phyloP scores from a whole-genome alignment of 192 early-diverging fungal species.

The Chytriomyces confervae region DNA sequence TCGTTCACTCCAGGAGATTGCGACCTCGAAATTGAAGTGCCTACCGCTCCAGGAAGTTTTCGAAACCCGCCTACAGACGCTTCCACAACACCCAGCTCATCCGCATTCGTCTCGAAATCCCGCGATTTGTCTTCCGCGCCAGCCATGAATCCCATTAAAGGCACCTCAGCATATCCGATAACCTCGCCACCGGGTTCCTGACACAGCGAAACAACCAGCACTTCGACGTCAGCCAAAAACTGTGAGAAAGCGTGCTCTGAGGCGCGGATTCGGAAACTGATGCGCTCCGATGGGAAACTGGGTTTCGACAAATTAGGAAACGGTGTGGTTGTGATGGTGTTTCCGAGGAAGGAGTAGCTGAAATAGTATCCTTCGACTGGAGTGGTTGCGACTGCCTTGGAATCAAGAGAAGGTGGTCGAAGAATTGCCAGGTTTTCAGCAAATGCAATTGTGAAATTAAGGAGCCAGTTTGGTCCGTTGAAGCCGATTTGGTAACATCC shows the following conservation, averaged over 20 bases:
- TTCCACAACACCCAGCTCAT: conserved; percentile 7
- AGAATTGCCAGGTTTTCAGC: conserved; percentile 54
- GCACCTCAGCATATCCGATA: conserved; percentile 50
- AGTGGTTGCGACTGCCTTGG: not conserved
- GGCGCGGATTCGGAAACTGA: conserved; percentile 54
- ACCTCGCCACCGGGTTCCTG: conserved; percentile 21
- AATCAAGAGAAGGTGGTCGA: not conserved
- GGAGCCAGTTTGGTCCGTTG: conserved; percentile 41
- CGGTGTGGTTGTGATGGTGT: conserved; percentile 51
- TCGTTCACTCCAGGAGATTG: conserved; percentile 10
- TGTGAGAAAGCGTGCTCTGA: conserved; percentile 29
- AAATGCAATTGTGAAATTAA: conserved; percentile 57
- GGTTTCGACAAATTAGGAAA: conserved; percentile 51
- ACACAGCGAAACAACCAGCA: conserved; percentile 51
- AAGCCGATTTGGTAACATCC: conserved; percentile 56
- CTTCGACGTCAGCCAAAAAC: conserved; percentile 47
- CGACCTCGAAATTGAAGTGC: not conserved
- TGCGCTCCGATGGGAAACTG: conserved; percentile 54
- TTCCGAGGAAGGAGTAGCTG: conserved; percentile 56
- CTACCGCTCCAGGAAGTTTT: not conserved
- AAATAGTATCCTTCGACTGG: conserved; percentile 45
- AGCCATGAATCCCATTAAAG: conserved; percentile 32
- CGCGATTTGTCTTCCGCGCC: conserved; percentile 3
- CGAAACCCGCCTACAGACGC: not conserved
- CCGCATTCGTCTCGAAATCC: not conserved